Conservation (phyloP, 192 early-diverging fungal genomes). For the Backusella sp. region DNA sequence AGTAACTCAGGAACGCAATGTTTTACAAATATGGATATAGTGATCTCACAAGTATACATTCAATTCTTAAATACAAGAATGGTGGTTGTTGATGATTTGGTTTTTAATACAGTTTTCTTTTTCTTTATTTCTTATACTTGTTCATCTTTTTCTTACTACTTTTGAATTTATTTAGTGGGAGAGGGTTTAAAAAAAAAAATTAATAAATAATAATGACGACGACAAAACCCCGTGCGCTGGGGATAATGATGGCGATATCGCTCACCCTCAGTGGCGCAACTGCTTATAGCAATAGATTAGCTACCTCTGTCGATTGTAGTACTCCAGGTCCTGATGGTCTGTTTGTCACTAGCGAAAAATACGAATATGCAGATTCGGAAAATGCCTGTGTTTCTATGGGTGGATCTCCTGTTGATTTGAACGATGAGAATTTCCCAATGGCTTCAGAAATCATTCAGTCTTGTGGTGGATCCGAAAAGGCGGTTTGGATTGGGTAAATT, state of each 20-base stretch:
- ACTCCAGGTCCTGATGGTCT: background rate
- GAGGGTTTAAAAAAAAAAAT: background rate
- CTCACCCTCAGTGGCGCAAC: background rate
- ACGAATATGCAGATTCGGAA: background rate
- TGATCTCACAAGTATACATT: background rate
- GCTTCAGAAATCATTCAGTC: background rate
- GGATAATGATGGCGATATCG: background rate
- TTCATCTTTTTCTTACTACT: background rate
- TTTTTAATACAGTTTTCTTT: background rate
- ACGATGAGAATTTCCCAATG: background rate
- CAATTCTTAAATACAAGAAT: background rate
- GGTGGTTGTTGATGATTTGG: background rate
- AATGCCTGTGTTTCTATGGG: background rate
- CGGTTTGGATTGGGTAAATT: conserved; percentile 8
- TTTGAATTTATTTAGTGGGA: background rate
- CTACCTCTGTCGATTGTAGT: background rate
- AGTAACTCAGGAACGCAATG: background rate
- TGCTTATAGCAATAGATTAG: background rate
- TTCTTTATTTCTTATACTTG: background rate
- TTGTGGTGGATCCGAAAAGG: background rate
- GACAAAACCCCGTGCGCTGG: background rate
- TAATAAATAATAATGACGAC: background rate
- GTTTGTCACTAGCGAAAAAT: background rate
- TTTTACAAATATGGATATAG: conserved; percentile 2
- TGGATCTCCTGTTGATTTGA: conserved; percentile 3